These are phyloP conservation scores for Solanum pennellii DNA, from an alignment of 257 asterid species.

Conservation along the genomic window DNA sequence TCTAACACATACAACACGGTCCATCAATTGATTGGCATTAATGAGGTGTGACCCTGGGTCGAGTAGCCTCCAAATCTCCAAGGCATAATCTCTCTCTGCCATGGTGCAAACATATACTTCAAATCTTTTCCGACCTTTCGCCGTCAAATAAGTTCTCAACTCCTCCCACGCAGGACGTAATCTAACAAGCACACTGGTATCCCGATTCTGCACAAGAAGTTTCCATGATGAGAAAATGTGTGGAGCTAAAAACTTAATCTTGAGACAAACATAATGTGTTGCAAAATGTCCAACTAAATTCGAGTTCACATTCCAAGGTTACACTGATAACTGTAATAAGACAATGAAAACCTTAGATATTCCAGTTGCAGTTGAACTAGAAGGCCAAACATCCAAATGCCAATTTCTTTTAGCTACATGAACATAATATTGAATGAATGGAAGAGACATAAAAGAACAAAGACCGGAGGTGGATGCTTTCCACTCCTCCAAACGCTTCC, in stretches of 20 bases:
- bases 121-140: slow-evolving; percentile 92
- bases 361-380: background rate
- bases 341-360: background rate
- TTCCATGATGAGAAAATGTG: slow-evolving; percentile 11
- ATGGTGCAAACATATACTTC: slow-evolving; percentile 96
- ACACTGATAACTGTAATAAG: background rate
- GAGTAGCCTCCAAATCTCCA: slow-evolving; percentile 98
- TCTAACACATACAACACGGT: slow-evolving; percentile 91
- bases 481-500: background rate
- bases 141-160: slow-evolving; percentile 70
- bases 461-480: background rate
- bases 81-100: slow-evolving; percentile 99
- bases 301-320: background rate
- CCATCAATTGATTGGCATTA: slow-evolving; percentile 49
- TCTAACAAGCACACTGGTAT: slow-evolving; percentile 91
- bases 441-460: background rate
- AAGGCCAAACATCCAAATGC: background rate
- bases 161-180: slow-evolving; percentile 99
- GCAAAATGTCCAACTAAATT: background rate
- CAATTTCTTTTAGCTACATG: background rate
- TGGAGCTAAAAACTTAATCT: background rate
- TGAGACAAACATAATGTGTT: background rate
- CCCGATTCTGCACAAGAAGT: slow-evolving; percentile 61
- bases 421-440: background rate
- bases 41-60: slow-evolving; percentile 84